Evolutionary conservation across 2,329 filamentous ascomycete genomes (phyloP).

Genomic region (Neofusicoccum laricinum): DNA sequence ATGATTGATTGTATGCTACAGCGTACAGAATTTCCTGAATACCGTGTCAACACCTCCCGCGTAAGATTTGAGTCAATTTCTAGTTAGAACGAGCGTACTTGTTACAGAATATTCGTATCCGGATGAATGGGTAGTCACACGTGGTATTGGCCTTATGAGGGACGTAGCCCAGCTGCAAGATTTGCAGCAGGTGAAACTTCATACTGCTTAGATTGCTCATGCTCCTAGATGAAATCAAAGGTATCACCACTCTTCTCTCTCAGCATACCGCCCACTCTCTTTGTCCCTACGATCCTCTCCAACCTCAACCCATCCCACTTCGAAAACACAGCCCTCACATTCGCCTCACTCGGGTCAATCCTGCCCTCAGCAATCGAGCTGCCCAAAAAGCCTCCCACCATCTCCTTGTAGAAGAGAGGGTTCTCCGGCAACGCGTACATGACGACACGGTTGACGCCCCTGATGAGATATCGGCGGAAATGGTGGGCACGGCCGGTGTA

Average conservation of each 20-base stretch:
- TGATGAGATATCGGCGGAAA: conserved; percentile 81
- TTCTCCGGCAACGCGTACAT: conserved; percentile 93
- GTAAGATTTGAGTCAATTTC: no score
- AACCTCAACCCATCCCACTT: conserved; percentile 87
- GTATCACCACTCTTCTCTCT: conserved; percentile 77
- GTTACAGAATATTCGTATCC: no score
- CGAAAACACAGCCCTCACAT: conserved; percentile 66
- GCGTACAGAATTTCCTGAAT: no score
- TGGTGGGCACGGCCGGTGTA: conserved; percentile 98
- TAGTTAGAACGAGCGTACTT: no score
- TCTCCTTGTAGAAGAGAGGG: conserved; percentile 73
- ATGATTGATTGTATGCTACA: no score
- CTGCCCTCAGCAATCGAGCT: conserved; percentile 55
- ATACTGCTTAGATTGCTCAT: no score
- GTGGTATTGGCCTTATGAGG: no score
- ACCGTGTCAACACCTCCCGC: no score
- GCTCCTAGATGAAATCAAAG: conserved; percentile 68
- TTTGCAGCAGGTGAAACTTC: no score
- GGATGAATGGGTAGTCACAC: neutral
- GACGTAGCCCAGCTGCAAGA: no score
- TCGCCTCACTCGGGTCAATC: conserved; percentile 49
- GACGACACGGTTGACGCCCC: conserved; percentile 78
- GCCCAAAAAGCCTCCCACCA: conserved; percentile 65
- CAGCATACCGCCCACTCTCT: conserved; percentile 80
- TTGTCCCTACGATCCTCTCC: conserved; percentile 81